Base-by-base conservation (phyloP, 2,329 filamentous ascomycete genomes). In the Orbilia oligospora region DNA sequence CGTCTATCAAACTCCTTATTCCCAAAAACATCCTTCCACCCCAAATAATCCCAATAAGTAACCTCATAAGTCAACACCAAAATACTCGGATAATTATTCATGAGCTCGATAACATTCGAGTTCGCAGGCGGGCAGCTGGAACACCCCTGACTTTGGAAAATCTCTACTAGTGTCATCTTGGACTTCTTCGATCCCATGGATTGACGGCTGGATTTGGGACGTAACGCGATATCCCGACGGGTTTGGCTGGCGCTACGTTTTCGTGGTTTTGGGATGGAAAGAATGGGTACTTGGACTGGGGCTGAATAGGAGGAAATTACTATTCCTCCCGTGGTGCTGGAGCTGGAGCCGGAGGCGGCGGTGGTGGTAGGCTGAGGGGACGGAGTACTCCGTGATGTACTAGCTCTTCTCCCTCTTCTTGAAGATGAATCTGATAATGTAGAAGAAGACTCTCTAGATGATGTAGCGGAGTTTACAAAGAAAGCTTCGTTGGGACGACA, bases 81-180 rank as follows among this genome's bases (percentile, higher is more conserved):
- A 16, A 84, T 71, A 71, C 84, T 84, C 2, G 82, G 82, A 27
- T 81, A 72, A 38, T 80, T 81, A 6, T 81, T 82, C 20, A 79
- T 82, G 56, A 80, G 55, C 12, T 83, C 81, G 41, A 82, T 83
- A 61, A 84, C 83, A 20, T 72, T 80, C 0, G 83, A 82, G 2
- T 84, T 80, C n/a, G 83, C 82, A 0, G 83, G 82, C 1, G 83
- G 83, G 61, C 83, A 85, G 1, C 83, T 82, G 16, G 72, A 79
- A 55, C 84, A 85, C 65, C 83, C 82, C 77, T 85, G 84, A 0
- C 83, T 84, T 71, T 84, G 83, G 79, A 83, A 85, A 16, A 85
- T 81, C 76, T 85, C 84, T 4, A 83, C 81, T 8, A 84, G 76
- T 27, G 84, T 80, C 18, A 77, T 65, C 27, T 77, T 77, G 14